Percentiles rank a stretch among this genome's conserved stretches.
Conservation (phyloP, 257 asterid species). For the Penstemon newberryi region DNA sequence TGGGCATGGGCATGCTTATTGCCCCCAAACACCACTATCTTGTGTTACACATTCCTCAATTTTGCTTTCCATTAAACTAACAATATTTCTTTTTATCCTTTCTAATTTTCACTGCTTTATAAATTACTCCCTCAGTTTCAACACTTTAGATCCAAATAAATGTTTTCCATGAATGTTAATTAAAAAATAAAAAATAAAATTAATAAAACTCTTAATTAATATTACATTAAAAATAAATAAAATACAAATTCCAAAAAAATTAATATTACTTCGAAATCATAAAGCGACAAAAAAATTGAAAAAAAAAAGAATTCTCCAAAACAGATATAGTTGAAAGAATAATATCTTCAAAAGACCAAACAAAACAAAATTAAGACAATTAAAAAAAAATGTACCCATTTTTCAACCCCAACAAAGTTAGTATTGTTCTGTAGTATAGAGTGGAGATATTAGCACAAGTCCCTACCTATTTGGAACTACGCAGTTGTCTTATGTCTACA, state of each 20-base stretch:
- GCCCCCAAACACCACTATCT: slow-evolving; percentile 13
- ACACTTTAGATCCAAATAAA: background rate
- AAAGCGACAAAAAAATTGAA: too few relatives aligned
- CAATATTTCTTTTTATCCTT: background rate
- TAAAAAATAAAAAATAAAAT: background rate
- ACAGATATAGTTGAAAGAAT: too few relatives aligned
- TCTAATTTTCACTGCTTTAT: background rate
- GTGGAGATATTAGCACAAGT: slow-evolving; percentile 16
- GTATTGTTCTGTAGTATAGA: background rate
- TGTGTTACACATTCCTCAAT: slow-evolving; percentile 18
- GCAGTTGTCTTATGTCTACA: slow-evolving; percentile 7
- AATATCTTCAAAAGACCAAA: background rate
- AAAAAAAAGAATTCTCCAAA: too few relatives aligned
- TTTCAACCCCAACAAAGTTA: background rate
- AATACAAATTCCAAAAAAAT: too few relatives aligned
- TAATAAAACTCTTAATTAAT: too few relatives aligned
- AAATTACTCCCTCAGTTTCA: background rate
- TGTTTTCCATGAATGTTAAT: background rate
- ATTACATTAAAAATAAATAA: too few relatives aligned
- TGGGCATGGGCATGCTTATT: background rate
- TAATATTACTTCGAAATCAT: too few relatives aligned
- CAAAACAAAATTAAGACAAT: background rate
- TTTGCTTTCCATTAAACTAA: background rate
- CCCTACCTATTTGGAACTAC: slow-evolving; percentile 44
- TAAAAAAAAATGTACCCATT: background rate